Evolutionary conservation across 768 basidiomycete genomes (phyloP), one percentile per base, ranked within the genome.

Genomic region (Naganishia friedmannii): DNA sequence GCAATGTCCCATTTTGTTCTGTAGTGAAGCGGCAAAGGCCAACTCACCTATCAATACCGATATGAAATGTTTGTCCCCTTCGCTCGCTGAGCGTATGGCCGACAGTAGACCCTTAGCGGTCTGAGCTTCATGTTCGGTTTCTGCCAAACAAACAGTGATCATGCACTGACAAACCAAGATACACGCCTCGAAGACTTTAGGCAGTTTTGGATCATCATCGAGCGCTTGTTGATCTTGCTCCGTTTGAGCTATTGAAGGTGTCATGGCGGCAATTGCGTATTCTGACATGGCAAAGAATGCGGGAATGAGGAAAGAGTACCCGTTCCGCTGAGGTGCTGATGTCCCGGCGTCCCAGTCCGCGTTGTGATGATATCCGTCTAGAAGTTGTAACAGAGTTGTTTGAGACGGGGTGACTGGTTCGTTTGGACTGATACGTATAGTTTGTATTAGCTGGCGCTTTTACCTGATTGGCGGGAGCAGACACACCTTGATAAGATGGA

Each of bases 381-480:
- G 83, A 19, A 95, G 83, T 80, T 93, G 94, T 69, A 96, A 86
- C 13, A 95, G 82, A n/a, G 87, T 90, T 4, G 88, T 91, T 79
- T 95, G 93, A 73, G 90, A 88, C 0, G 92, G 91, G 6, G 90
- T 87, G 48, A 93, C 86, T 15, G 88, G 84, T 81, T 93, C 92
- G 55, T 85, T 87, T 28, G 82, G 71, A 69, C 91, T 91, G n/a
- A n/a, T n/a, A 78, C 63, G 26, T 29, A 13, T n/a, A 31, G 17
- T 3, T 83, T 6, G 86, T 85, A 12, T 87, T 83, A 58, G 88
- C 80, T 19, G 85, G 86, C 29, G 82, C 83, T n/a, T 73, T 89
- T 86, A 54, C 90, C 87, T 51, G 91, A 76, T 63, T 84, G 84
- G n/a, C 84, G 82, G 77, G 90, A 86, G 13, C 91, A 85, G 37